These are phyloP conservation scores for Monosporascus ibericus DNA, from an alignment of 2,329 filamentous ascomycete genomes.

Conservation along the genomic window DNA sequence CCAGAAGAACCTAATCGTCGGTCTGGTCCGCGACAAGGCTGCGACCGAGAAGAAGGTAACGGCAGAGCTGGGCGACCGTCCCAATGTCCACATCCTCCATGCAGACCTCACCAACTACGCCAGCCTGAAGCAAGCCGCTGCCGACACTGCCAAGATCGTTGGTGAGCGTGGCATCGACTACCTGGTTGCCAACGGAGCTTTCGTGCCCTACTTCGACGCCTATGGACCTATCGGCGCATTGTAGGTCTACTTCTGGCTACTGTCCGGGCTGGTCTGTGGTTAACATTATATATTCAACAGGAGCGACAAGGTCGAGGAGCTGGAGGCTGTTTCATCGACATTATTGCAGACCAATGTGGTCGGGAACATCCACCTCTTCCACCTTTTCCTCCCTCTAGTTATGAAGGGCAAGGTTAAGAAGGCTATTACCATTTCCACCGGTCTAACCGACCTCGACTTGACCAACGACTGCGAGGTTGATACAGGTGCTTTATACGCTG, in stretches of 20 bases:
- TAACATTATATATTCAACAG: conserved; percentile 11
- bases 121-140: conserved; percentile 26
- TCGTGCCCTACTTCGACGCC: conserved; percentile 23
- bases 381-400: conserved; percentile 46
- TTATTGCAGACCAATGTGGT: conserved; percentile 42
- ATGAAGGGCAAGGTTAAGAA: conserved; percentile 45
- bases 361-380: conserved; percentile 44
- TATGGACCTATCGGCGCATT: conserved; percentile 12
- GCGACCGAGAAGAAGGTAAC: conserved; percentile 35
- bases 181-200: conserved; percentile 43
- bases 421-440: conserved; percentile 41
- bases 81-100: conserved; percentile 38
- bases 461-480: conserved; percentile 17
- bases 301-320: conserved; percentile 20
- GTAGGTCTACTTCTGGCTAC: conserved; percentile 1
- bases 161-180: conserved; percentile 37
- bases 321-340: conserved; percentile 26
- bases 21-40: conserved; percentile 39
- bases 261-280: neutral
- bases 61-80: conserved; percentile 27
- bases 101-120: conserved; percentile 36
- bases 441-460: conserved; percentile 32
- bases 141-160: conserved; percentile 20
- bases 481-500: conserved; percentile 27
- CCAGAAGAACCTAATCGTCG: conserved; percentile 35